Percentiles rank a stretch among this genome's conserved stretches.
Conservation (phyloP, 331 rosid species). For the Quercus tomentella region DNA sequence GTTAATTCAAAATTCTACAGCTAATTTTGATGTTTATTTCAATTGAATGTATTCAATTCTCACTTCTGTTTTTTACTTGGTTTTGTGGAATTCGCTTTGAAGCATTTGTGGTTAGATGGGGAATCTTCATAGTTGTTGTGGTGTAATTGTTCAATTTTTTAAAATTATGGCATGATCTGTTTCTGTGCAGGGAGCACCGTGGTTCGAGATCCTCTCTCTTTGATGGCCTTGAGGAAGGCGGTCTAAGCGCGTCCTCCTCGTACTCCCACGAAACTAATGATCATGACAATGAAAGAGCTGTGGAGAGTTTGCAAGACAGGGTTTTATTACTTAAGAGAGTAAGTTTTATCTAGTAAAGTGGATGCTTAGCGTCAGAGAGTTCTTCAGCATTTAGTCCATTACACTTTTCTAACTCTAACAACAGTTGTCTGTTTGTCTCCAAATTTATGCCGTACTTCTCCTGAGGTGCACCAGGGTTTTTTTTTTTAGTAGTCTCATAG, state of each 20-base stretch:
- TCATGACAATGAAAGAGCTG: conserved; percentile 69
- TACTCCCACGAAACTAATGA: conserved; percentile 55
- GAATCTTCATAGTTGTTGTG: neutral
- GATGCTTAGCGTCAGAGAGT: neutral
- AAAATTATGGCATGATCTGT: neutral
- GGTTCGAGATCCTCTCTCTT: conserved; percentile 61
- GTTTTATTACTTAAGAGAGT: conserved; percentile 73
- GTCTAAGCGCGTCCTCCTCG: conserved; percentile 71
- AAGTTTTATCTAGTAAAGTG: conserved; percentile 21
- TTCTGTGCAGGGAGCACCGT: conserved; percentile 64
- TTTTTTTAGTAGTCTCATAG: too few species aligned
- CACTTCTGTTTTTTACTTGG: neutral
- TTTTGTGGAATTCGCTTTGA: neutral
- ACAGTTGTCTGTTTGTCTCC: neutral
- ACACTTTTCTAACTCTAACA: neutral
- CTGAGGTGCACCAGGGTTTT: too few species aligned
- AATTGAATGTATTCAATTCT: neutral
- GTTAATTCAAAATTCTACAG: neutral
- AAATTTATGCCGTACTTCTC: neutral
- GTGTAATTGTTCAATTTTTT: neutral
- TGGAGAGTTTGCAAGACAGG: conserved; percentile 74
- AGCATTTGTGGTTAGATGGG: neutral
- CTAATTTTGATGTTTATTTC: neutral
- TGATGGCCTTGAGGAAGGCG: conserved; percentile 94
- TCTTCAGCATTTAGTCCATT: neutral